Evolutionary conservation across 225 moss, liverwort and hornwort genomes (phyloP), one percentile per base, ranked within the genome.

Genomic region (Neckera pumila): DNA sequence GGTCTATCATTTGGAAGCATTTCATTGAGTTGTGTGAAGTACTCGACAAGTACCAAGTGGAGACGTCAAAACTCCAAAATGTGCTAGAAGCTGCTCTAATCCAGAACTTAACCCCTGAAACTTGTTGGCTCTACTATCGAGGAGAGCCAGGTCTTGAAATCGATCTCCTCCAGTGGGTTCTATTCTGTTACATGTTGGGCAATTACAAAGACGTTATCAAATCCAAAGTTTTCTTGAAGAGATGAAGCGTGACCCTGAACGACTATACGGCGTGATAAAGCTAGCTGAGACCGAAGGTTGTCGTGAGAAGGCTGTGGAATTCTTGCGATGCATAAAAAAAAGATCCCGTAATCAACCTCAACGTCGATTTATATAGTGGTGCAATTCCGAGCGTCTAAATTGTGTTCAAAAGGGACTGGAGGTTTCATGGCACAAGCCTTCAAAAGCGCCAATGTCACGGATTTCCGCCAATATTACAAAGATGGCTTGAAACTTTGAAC

Each of bases 141-240:
- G 31, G 5, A 66, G 3, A 33, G 11, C 8, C 17, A 30, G 2
- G 3, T 23, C 14, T 4, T 77, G 15, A n/a, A 20, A 6, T 33
- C 33, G 4, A 9, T 20, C 3, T 4, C 31, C 12, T 40, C 69
- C 4, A 14, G 2, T 13, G 13, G 36, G 2, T 16, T 36, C 0
- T 25, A 54, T 1, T 6, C 6, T 54, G 6, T 54, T 84, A 71
- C 57, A 58, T 23, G 5, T 12, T 84, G 56, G 28, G 40, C 38
- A 84, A 84, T 56, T 84, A 18, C 56, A 19, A 9, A 27, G 11
- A 38, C 20, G 20, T 33, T 40, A 4, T 17, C 4, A 2, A 17
- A 16, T 70, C 18, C 11, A n/a, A 34, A 36, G 45, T 59, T 25
- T 58, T n/a, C 6, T 47, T 7, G 10, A 13, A 10, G 86, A 47